Evolutionary conservation across 306 rosid species (phyloP).

Genomic region (Casuarina cunninghamiana): DNA sequence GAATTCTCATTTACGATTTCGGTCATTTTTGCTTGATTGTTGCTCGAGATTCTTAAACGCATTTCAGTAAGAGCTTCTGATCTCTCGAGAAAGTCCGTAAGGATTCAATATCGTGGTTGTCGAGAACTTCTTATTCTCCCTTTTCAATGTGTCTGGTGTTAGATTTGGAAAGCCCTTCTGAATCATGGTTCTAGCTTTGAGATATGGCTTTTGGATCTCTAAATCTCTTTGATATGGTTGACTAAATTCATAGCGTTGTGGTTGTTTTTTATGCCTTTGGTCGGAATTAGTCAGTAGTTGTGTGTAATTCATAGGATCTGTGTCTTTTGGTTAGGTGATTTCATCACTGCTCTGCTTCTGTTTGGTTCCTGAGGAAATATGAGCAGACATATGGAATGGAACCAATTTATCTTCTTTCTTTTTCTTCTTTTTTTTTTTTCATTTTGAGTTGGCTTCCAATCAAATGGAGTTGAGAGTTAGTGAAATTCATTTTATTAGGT

Average conservation of each 20-base stretch:
- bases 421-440: neutral
- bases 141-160: slow-evolving; percentile 10
- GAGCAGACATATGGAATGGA: slow-evolving; percentile 9
- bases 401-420: neutral
- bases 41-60: slow-evolving; percentile 28
- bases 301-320: slow-evolving; percentile 32
- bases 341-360: slow-evolving; percentile 17
- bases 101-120: neutral
- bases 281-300: neutral
- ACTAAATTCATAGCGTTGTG: slow-evolving; percentile 12
- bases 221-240: slow-evolving; percentile 12
- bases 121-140: slow-evolving; percentile 23
- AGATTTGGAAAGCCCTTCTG: slow-evolving; percentile 22
- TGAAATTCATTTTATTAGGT: neutral
- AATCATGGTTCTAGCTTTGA: neutral
- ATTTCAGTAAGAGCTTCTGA: slow-evolving; percentile 14
- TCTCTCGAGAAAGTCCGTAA: slow-evolving; percentile 18
- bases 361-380: slow-evolving; percentile 33
- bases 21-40: slow-evolving; percentile 9
- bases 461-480: neutral
- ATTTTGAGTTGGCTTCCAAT: neutral
- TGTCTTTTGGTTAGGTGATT: slow-evolving; percentile 17
- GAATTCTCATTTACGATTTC: slow-evolving; percentile 17
- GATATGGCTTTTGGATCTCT: slow-evolving; percentile 29
- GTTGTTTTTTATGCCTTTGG: slow-evolving; percentile 27